phyloP scores from a whole-genome alignment of 495 filamentous ascomycete species.

The Bombardia bombarda region DNA sequence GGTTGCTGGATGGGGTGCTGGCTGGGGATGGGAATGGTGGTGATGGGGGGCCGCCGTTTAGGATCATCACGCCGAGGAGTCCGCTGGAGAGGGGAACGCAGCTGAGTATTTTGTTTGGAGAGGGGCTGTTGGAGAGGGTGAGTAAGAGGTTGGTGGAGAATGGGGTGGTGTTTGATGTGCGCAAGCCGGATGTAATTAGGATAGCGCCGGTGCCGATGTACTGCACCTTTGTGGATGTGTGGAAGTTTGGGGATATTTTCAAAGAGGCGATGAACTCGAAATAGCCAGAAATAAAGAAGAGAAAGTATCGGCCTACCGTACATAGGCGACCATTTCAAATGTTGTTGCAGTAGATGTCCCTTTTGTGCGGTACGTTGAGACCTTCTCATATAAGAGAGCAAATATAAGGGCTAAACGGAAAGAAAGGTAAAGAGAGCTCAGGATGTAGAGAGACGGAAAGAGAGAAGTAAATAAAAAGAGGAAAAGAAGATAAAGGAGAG shows the following conservation, averaged over 20 bases:
- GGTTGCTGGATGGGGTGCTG: conserved; percentile 43
- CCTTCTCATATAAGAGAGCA: too few species aligned
- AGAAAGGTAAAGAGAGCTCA: too few species aligned
- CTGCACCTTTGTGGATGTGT: conserved; percentile 75
- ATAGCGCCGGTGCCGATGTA: conserved; percentile 84
- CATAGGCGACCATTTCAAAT: too few species aligned
- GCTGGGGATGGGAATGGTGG: background rate
- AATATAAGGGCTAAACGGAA: too few species aligned
- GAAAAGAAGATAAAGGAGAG: too few species aligned
- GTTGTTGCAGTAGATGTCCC: too few species aligned
- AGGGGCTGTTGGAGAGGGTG: conserved; percentile 59
- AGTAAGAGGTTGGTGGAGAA: conserved; percentile 55
- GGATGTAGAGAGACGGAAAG: too few species aligned
- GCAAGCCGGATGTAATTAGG: conserved; percentile 78
- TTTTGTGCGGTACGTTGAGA: too few species aligned
- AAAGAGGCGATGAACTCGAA: conserved; percentile 39
- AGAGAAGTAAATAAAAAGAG: too few species aligned
- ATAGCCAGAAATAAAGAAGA: too few species aligned
- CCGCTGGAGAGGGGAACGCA: conserved; percentile 73
- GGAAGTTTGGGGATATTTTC: conserved; percentile 59
- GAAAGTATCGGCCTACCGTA: too few species aligned
- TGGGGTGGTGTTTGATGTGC: conserved; percentile 74
- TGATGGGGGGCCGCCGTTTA: conserved; percentile 46
- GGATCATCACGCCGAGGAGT: conserved; percentile 71
- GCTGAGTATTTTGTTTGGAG: conserved; percentile 61